Base-by-base conservation (phyloP, 2,329 filamentous ascomycete genomes). In the Capronia coronata region DNA sequence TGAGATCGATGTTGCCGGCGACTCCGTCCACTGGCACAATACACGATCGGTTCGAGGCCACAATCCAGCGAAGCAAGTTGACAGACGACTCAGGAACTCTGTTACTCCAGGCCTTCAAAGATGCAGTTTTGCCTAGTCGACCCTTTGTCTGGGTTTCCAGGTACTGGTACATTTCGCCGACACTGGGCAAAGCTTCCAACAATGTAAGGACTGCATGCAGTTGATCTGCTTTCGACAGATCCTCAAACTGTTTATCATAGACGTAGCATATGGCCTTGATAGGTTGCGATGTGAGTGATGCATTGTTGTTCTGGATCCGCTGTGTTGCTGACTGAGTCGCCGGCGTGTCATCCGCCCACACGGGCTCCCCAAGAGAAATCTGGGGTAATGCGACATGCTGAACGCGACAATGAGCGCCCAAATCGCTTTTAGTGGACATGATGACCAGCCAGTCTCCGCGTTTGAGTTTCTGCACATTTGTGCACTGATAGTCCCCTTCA, bases 41-140 rank as follows among this genome's bases (percentile, higher is more conserved):
- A 59, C 84, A 90, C 0, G 90, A 91, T 39, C 87, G 76, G 61
- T 95, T 95, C 0, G 89, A 94, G 0, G 89, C 86, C 50, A 96
- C 79, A 53, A 95, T 86, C 90, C 90, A 96, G 44, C 86, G 78
- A 16, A 96, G 69, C 0, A 94, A 67, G 16, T 80, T 78, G 2
- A 87, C 67, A 0, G 83, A 78, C 5, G 85, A 77, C 1, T 79
- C 77, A 0, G 83, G 78, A 8, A 95, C 74, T 14, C 75, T 68
- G 18, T 78, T 71, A 56, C 68, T 65, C 82, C 82, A 86, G 39
- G 65, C 69, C 2, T 67, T 63, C 19, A 85, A 64, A 1, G 58
- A 59, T 2, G 60, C 63, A 2, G 70, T 66, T 2, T 68, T 68
- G 34, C 59, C 59, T 19, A 67, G 65, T 10, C 65, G 29, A 32